Base-by-base conservation (phyloP, 176 grass and related monocot genomes). In the Dendrocalamus sinicus region DNA sequence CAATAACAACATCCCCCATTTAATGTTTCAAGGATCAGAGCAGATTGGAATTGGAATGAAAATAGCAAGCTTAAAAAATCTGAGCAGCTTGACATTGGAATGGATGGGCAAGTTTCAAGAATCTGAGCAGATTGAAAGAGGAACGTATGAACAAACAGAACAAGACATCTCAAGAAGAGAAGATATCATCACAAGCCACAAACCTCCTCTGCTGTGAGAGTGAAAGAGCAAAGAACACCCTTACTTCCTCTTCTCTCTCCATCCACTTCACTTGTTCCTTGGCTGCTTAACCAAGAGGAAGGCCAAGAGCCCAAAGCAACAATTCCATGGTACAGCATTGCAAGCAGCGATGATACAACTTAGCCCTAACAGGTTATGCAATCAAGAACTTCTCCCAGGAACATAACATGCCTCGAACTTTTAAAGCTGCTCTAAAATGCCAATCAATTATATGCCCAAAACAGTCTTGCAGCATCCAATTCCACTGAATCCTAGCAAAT, bases 1-100 rank as follows among this genome's bases (percentile, higher is more conserved):
- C 8, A 74, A 35, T 74, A 32, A 47, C 14, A 74, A 65, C 26
- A 65, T 35, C 26, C 24, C n/a, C 24, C 14, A 53, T 51, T 19
- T 26, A 53, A 26, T 4, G 30, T 52, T 74, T 32, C 72, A 74
- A 53, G 26, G 47, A 51, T 52, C 72, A 3, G 5, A 75, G 16
- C 24, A 53, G 28, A 75, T 11, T 75, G 72, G 45, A 37, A 75
- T 74, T 74, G 24, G 47, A 74, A 53, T 16, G 4, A 54, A 74
- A 52, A 26, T 47, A 28, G 26, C 46, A 9, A 15, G 45, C 51
- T 51, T 28, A 1, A 51, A 12, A n/a, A 51, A 50, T 50, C 13
- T 30, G 0, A 73, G 45, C 26, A 75, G 26, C 35, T 71, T 55
- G 50, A 3, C 58, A 82, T 17, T n/a, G 69, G 20, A 72, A 47